Conservation (phyloP, 2,329 filamentous ascomycete species). For the Paecilomyces sp. region DNA sequence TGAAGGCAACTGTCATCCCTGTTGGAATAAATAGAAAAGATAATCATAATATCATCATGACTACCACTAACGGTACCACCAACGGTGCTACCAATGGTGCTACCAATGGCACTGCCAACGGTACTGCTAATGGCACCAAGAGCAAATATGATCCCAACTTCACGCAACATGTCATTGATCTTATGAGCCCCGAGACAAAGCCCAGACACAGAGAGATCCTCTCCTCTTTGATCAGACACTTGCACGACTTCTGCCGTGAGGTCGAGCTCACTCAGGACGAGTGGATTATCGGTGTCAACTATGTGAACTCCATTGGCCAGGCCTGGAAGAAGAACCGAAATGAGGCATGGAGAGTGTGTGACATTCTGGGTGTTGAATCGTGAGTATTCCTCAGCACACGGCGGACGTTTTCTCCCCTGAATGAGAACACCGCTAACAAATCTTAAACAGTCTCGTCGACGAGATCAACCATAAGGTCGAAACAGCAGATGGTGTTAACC, state of each 20-base stretch:
- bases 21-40: neutral
- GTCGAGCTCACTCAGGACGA: conserved; percentile 70
- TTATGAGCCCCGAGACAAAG: conserved; percentile 63
- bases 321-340: conserved; percentile 62
- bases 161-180: conserved; percentile 64
- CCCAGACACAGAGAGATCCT: conserved; percentile 60
- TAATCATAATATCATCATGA: neutral
- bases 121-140: neutral
- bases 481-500: conserved; percentile 53
- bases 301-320: conserved; percentile 67
- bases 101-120: neutral
- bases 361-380: conserved; percentile 65
- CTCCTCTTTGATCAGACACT: conserved; percentile 58
- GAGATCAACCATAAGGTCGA: conserved; percentile 66
- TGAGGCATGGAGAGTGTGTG: conserved; percentile 65
- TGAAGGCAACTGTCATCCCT: neutral
- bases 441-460: conserved; percentile 53
- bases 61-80: neutral
- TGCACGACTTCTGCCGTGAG: conserved; percentile 73
- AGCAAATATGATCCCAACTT: conserved; percentile 66
- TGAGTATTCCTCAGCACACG: conserved; percentile 19
- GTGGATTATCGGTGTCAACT: conserved; percentile 69
- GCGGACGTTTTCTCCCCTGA: neutral
- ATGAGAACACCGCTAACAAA: neutral
- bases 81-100: neutral